Evolutionary conservation across 306 rosid genomes (phyloP), one percentile per base, ranked within the genome.

Genomic region (Sophora flavescens): DNA sequence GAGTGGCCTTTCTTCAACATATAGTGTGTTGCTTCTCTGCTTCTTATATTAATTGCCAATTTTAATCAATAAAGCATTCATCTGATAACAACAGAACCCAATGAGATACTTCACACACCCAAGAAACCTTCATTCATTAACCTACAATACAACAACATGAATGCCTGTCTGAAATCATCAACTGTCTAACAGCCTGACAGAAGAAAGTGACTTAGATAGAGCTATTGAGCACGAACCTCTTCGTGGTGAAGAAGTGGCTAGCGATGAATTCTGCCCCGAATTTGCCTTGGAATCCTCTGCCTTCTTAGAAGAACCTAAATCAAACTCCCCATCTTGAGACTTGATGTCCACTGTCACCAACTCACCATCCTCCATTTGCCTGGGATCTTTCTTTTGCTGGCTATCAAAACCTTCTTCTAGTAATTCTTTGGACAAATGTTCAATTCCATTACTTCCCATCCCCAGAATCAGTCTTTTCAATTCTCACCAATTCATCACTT

Each of bases 371-470:
- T 67, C 72, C 81, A 47, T 75, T 76, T 81, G 26, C 38, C 60
- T 75, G 74, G 59, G 41, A 82, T 78, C 77, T 58, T 77, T 63
- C 50, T 44, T 39, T 42, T 59, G 84, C n/a, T 56, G 78, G 58
- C 74, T 47, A 62, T 80, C 66, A 65, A 56, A 54, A 54, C 81
- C 74, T 41, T 44, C 78, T 35, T 85, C 89, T 60, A 47, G 84
- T 33, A 57, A 56, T 32, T 70, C 45, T 35, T 76, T 41, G 47
- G 71, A 16, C 4, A 82, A 66, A 59, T 76, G 77, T 52, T 79
- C 80, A 65, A 66, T 74, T 65, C 83, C 91, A 81, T 88, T 63
- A 73, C 87, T 80, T 51, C 85, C 80, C 87, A 82, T 86, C 58
- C 15, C 74, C 16, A 68, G 16, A 87, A 65, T 4, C 72, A 68